Base-by-base conservation (phyloP, 208 protist genomes). In the Porcisia deanei region DNA sequence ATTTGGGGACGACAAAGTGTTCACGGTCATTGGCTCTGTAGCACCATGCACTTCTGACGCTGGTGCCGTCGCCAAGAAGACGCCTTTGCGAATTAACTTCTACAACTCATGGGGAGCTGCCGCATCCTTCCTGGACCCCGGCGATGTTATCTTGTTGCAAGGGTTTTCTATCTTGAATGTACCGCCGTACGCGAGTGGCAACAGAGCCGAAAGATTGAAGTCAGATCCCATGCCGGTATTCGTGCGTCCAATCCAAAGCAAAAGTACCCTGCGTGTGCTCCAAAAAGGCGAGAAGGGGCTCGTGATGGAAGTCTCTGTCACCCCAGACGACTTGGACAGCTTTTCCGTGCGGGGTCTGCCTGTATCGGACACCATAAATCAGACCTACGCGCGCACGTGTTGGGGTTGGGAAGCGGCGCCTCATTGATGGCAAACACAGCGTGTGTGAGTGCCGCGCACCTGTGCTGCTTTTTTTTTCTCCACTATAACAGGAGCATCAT, bases 61-160 rank as follows among this genome's bases (percentile, higher is more conserved):
- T 22, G 76, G 3, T 54, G 58, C 61, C 34, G 78, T 37, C 71
- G 70, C 55, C 47, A 63, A 25, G 43, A 71, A 47, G 14, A 58
- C 25, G 1, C 58, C 52, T 9, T 73, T 91, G 37, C 84, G 85
- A 63, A 66, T 93, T 41, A 85, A 93, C 76, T 93, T 94, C 75
- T 92, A 91, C 71, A 83, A 88, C 47, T 78, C 88, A 49, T 96
- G 89, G 91, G 91, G 86, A 9, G 75, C 77, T 60, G 90, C 80
- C 2, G 89, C 88, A 18, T 77, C 86, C 49, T 96, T 96, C 73
- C 73, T 91, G 18, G 87, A 92, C 49, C 67, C 74, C 3, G 89
- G 86, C 39, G 91, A 94, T 64, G 84, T 89, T 45, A 37, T 96
- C 18, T 52, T 89, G 12, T 79, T 96, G 22, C 80, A 73, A 25